phyloP scores from a whole-genome alignment of 2,329 filamentous ascomycete species.

The Scedosporium aurantiacum region DNA sequence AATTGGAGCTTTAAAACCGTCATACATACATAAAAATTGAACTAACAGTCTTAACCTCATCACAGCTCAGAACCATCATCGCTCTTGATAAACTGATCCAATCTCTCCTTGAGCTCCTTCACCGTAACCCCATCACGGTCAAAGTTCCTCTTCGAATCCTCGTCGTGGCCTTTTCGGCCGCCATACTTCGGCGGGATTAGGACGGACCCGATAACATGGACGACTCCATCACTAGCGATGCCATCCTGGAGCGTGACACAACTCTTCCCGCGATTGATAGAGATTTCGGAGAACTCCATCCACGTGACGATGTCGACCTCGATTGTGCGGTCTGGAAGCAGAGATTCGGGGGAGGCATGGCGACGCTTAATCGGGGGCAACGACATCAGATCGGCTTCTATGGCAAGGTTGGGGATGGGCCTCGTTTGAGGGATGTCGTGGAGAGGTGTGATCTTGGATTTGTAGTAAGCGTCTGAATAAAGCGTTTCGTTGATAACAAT shows the following conservation, averaged over 20 bases:
- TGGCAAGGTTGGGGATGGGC: no score
- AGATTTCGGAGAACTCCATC: constrained; percentile 58
- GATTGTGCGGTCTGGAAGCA: constrained; percentile 56
- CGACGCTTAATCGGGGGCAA: not conserved
- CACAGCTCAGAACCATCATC: not conserved
- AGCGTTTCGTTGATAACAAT: constrained; percentile 62
- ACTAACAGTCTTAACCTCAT: not conserved
- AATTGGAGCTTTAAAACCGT: no score
- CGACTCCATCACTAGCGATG: constrained; percentile 66
- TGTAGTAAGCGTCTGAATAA: constrained; percentile 74
- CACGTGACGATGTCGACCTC: constrained; percentile 60
- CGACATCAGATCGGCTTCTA: no score
- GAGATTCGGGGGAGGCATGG: constrained; percentile 29
- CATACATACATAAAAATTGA: no score
- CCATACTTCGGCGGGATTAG: constrained; percentile 62
- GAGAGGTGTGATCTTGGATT: constrained; percentile 8
- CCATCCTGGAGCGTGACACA: constrained; percentile 56
- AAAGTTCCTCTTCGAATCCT: not conserved
- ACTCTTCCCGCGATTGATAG: constrained; percentile 60
- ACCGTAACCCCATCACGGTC: constrained; percentile 8
- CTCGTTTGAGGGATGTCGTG: not conserved
- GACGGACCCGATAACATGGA: constrained; percentile 64
- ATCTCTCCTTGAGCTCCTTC: constrained; percentile 14
- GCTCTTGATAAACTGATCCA: constrained; percentile 12
- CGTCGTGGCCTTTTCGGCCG: constrained; percentile 5